Percentiles rank a stretch among this genome's conserved stretches.
phyloP scores from a whole-genome alignment of 2,329 filamentous ascomycete species.

The Colletotrichum eremochloae region DNA sequence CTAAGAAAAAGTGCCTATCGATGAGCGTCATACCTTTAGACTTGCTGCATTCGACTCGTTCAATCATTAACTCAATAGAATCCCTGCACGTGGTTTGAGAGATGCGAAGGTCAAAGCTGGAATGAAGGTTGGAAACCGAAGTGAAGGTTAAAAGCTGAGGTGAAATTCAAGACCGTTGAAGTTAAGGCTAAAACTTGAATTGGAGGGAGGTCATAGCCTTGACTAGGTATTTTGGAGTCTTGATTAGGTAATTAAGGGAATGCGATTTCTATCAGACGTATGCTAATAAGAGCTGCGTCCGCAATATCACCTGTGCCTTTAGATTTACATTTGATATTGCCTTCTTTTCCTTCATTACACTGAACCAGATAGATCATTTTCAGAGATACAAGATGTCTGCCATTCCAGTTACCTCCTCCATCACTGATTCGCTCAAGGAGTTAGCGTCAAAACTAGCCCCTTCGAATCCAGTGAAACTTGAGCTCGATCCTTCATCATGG shows the following conservation, averaged over 20 bases:
- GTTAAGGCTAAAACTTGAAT: neutral
- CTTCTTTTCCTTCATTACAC: neutral
- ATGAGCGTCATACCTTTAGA: neutral
- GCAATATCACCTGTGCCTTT: no score
- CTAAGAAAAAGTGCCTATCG: neutral
- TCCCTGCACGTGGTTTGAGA: neutral
- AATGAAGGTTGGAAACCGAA: neutral
- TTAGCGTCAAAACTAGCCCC: neutral
- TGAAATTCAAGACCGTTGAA: neutral
- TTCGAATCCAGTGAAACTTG: neutral
- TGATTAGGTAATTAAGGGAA: neutral
- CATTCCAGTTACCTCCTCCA: neutral
- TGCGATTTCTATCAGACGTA: no score
- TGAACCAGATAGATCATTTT: neutral
- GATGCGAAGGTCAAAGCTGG: slow-evolving; percentile 5
- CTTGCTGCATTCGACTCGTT: neutral
- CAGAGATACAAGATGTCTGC: neutral
- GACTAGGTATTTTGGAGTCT: neutral
- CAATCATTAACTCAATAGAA: neutral
- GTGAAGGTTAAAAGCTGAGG: slow-evolving; percentile 3
- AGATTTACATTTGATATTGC: no score
- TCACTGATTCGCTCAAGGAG: neutral
- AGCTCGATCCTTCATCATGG: neutral
- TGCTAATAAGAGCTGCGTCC: neutral
- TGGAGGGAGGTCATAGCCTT: neutral